A percentile compares a stretch with the other conserved stretches of the same genome.
Conservation (phyloP, 139 green algal species). For the Axilococcus clingmanii region DNA sequence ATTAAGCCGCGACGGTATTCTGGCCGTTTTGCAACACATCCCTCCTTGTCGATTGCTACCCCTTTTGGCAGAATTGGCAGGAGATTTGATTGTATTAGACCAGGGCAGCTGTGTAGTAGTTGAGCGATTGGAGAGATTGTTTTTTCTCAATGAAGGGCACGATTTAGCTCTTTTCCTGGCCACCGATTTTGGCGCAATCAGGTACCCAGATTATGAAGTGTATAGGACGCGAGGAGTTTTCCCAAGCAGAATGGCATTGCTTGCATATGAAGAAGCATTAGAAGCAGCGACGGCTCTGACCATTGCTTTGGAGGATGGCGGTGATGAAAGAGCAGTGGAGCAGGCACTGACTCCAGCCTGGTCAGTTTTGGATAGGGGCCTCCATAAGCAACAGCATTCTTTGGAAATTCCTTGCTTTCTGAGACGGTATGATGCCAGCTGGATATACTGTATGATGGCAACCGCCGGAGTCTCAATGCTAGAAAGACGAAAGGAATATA, state of each 20-base stretch:
- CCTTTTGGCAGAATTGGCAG: no score
- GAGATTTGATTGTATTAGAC: neutral
- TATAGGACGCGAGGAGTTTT: constrained; percentile 27
- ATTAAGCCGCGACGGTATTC: neutral
- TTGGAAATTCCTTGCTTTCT: constrained; percentile 1
- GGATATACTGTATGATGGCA: constrained; percentile 59
- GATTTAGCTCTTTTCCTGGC: constrained; percentile 58
- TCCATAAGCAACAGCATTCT: constrained; percentile 20
- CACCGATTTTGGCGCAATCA: constrained; percentile 41
- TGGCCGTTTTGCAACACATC: neutral
- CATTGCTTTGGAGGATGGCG: constrained; percentile 38
- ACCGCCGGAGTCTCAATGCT: constrained; percentile 60
- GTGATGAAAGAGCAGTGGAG: constrained; percentile 21
- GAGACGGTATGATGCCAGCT: constrained; percentile 4
- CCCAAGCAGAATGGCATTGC: constrained; percentile 31
- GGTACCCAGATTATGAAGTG: constrained; percentile 55
- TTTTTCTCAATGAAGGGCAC: constrained; percentile 65
- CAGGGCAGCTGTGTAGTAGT: constrained; percentile 9
- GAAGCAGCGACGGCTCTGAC: constrained; percentile 36
- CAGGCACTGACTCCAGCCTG: constrained; percentile 22
- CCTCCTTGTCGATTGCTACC: no score
- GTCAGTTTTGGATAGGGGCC: constrained; percentile 6
- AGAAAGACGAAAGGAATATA: constrained; percentile 54
- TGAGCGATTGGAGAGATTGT: constrained; percentile 55
- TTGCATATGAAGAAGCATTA: constrained; percentile 66